A percentile compares a stretch with the other conserved stretches of the same genome.
Evolutionary conservation across 2,329 filamentous ascomycete species (phyloP).

Genomic region (Phyllosticta citribraziliensis): DNA sequence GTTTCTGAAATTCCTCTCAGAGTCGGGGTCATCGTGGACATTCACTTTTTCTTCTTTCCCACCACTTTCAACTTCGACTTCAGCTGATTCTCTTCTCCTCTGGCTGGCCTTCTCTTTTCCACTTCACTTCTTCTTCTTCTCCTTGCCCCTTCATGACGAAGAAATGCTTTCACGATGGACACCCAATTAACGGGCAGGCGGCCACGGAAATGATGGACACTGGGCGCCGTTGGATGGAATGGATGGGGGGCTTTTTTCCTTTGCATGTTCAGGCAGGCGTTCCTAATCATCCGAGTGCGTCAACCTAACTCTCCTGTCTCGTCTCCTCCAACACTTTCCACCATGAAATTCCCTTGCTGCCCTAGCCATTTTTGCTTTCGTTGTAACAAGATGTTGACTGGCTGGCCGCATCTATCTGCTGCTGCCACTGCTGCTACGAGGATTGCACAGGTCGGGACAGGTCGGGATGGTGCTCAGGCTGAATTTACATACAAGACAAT

Average conservation of each 20-base stretch:
- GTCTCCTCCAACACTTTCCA: too few relatives aligned
- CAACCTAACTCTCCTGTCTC: not conserved
- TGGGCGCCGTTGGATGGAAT: not conserved
- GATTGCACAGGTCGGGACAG: too few relatives aligned
- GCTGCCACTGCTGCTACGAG: too few relatives aligned
- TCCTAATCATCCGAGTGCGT: not conserved
- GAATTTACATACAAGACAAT: too few relatives aligned
- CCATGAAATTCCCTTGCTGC: too few relatives aligned
- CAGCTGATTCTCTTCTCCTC: not conserved
- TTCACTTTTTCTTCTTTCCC: not conserved
- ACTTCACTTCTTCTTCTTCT: not conserved
- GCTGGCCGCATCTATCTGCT: too few relatives aligned
- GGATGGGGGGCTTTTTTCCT: not conserved
- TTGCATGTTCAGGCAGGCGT: not conserved
- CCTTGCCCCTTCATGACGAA: not conserved
- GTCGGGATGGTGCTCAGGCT: too few relatives aligned
- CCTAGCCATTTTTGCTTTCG: too few relatives aligned
- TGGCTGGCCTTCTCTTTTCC: not conserved
- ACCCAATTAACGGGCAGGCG: not conserved
- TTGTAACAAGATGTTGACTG: too few relatives aligned
- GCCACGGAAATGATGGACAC: not conserved
- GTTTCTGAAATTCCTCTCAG: not conserved
- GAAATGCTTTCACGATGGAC: not conserved
- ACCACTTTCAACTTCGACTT: not conserved
- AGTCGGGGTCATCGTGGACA: not conserved